These are phyloP conservation scores for Vitis cinerea DNA, from an alignment of 164 flowering plant species.

Conservation along the genomic window DNA sequence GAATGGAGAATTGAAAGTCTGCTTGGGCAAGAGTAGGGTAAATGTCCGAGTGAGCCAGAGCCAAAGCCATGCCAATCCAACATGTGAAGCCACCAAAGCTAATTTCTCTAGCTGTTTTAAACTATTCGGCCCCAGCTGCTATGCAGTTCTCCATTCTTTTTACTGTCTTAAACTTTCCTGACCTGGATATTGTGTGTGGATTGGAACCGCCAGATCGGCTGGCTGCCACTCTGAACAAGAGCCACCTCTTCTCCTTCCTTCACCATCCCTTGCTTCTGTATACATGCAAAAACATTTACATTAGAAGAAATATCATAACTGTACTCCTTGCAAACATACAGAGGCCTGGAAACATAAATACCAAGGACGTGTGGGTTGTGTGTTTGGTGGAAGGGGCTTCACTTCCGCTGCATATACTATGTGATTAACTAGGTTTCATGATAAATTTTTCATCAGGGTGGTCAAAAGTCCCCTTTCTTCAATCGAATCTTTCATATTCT, in stretches of 20 bases:
- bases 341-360: background rate
- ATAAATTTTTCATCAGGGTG: too few relatives aligned
- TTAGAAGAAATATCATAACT: background rate
- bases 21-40: too few relatives aligned
- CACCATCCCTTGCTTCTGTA: constrained; percentile 89
- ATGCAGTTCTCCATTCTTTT: background rate
- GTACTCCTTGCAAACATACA: background rate
- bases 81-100: too few relatives aligned
- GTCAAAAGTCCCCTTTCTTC: too few relatives aligned
- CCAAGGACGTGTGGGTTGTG: background rate
- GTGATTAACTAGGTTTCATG: background rate
- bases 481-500: too few relatives aligned
- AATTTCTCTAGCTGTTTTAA: too few relatives aligned
- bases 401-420: background rate
- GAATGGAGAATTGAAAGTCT: too few relatives aligned
- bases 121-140: too few relatives aligned
- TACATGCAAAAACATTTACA: background rate
- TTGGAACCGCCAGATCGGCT: constrained; percentile 92
- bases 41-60: too few relatives aligned
- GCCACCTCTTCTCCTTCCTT: constrained; percentile 92
- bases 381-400: background rate
- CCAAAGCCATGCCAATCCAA: too few relatives aligned
- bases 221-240: constrained; percentile 89
- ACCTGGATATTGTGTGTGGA: constrained; percentile 97
- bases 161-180: constrained; percentile 48